Evolutionary conservation across 2,329 filamentous ascomycete genomes (phyloP).

Genomic region (Ascocoryne sarcoides): DNA sequence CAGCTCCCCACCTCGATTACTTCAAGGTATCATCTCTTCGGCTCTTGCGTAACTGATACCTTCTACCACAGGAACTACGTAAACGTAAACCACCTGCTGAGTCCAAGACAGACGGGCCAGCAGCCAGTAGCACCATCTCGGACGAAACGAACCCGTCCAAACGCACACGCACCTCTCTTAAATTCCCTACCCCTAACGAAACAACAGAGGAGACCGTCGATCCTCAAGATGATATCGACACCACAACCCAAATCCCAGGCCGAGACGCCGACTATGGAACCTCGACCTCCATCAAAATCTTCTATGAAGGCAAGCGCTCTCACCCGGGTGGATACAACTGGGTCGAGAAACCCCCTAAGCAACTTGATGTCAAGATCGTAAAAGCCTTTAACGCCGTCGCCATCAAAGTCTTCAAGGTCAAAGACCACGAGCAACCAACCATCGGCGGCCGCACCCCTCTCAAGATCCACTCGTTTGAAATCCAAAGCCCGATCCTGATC

Average conservation of each 20-base stretch:
- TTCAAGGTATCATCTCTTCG: no score
- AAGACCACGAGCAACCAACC: slow-evolving; percentile 34
- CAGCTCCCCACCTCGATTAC: no score
- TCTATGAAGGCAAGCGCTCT: slow-evolving; percentile 13
- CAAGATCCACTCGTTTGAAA: slow-evolving; percentile 33
- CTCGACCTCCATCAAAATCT: slow-evolving; percentile 10
- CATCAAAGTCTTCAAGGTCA: slow-evolving; percentile 40
- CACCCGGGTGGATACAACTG: slow-evolving; percentile 8
- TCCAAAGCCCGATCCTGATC: slow-evolving; percentile 37
- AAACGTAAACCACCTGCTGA: no score
- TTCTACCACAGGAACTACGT: no score
- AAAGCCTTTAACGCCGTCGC: slow-evolving; percentile 32
- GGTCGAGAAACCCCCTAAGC: slow-evolving; percentile 15
- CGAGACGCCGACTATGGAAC: slow-evolving; percentile 13
- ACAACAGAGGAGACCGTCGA: no score
- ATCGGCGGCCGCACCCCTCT: slow-evolving; percentile 33
- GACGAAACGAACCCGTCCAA: no score
- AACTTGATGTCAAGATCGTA: slow-evolving; percentile 11
- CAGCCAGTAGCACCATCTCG: no score
- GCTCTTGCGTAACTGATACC: no score
- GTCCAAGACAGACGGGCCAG: no score
- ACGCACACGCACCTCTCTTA: no score
- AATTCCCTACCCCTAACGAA: no score
- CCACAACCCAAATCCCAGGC: neutral
- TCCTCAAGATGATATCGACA: neutral